phyloP scores from a whole-genome alignment of 805 yeast genomes.

The Kodamaea fukazawae region DNA sequence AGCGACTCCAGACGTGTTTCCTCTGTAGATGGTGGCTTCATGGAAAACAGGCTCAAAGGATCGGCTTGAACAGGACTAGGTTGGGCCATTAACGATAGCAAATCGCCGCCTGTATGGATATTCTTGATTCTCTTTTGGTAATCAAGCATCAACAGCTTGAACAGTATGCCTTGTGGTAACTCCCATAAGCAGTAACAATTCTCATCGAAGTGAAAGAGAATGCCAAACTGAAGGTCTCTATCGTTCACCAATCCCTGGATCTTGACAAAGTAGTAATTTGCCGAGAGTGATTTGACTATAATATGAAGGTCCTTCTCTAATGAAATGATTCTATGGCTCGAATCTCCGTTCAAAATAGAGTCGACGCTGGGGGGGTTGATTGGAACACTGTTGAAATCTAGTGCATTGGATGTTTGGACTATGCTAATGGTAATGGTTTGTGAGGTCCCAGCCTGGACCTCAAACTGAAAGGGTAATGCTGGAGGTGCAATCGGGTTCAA shows the following conservation, averaged over 20 bases:
- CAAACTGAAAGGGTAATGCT: constrained; percentile 18
- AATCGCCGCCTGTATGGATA: constrained; percentile 1
- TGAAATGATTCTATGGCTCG: constrained; percentile 3
- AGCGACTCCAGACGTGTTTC: constrained; percentile 7
- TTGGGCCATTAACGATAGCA: constrained; percentile 1
- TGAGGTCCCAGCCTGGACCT: constrained; percentile 10
- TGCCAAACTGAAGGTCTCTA: constrained; percentile 12
- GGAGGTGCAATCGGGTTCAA: constrained; percentile 1
- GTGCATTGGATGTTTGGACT: constrained; percentile 10
- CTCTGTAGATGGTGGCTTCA: constrained; percentile 13
- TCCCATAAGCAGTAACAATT: constrained; percentile 13
- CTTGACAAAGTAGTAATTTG: constrained; percentile 15
- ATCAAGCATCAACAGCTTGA: constrained; percentile 6
- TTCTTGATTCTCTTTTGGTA: constrained; percentile 1
- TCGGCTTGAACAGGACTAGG: not conserved
- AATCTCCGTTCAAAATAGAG: constrained; percentile 1
- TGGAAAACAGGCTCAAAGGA: constrained; percentile 12
- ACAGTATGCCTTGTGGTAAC: constrained; percentile 9
- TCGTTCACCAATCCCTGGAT: constrained; percentile 13
- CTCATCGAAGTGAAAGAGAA: constrained; percentile 14
- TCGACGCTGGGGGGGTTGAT: constrained; percentile 2
- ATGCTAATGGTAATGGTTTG: constrained; percentile 15
- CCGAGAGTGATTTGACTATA: constrained; percentile 7
- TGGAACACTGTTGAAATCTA: constrained; percentile 3
- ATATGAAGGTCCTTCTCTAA: constrained; percentile 9